Percentiles rank a stretch among this genome's conserved stretches.
These are phyloP conservation scores for Aphanomyces astaci DNA, from an alignment of 352 stramenopile genomes.

Conservation along the genomic window DNA sequence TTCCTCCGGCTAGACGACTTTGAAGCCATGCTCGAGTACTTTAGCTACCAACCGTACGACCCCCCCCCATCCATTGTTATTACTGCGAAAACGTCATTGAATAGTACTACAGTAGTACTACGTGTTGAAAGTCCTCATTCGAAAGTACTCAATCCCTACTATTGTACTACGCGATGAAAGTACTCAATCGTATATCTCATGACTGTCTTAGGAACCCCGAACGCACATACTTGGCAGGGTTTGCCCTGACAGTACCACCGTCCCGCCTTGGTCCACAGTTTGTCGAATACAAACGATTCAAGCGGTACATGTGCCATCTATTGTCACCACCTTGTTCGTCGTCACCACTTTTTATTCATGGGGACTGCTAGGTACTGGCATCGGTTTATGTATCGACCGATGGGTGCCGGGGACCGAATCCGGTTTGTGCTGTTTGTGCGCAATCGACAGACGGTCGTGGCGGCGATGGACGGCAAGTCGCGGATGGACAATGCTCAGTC, in stretches of 20 bases:
- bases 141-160: too few species aligned
- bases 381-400: conserved; percentile 9
- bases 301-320: not conserved
- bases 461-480: not conserved
- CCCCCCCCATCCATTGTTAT: too few species aligned
- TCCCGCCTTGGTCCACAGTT: conserved; percentile 9
- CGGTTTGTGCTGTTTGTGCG: conserved; percentile 13
- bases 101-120: too few species aligned
- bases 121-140: too few species aligned
- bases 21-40: conserved; percentile 13
- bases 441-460: not conserved
- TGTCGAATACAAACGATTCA: conserved; percentile 19
- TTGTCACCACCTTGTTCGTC: too few species aligned
- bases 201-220: conserved; percentile 3
- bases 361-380: conserved; percentile 8
- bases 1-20: conserved; percentile 18
- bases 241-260: conserved; percentile 11
- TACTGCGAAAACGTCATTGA: not conserved
- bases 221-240: conserved; percentile 9
- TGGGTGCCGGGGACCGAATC: not conserved
- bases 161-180: too few species aligned
- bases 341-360: not conserved
- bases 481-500: not conserved
- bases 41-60: conserved; percentile 16
- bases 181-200: too few species aligned